phyloP scores from a whole-genome alignment of 2,329 filamentous ascomycete species.

The Ascomycota sp. region DNA sequence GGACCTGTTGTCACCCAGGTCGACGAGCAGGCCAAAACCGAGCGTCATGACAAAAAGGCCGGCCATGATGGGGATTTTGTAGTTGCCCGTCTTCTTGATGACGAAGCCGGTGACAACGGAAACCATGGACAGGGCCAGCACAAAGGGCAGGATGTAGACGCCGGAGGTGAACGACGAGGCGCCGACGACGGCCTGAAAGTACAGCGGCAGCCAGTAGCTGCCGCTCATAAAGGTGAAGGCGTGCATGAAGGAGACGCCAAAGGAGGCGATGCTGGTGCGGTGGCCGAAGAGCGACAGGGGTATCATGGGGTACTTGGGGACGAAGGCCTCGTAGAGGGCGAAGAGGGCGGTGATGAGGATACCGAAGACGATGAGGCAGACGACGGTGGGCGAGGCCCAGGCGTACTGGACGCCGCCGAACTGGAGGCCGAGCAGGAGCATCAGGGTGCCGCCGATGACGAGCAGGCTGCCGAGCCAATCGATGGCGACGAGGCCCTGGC shows the following conservation, averaged over 20 bases:
- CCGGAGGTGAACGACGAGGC: constrained; percentile 51
- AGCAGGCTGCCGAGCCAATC: constrained; percentile 35
- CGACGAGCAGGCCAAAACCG: constrained; percentile 43
- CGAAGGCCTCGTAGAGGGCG: constrained; percentile 48
- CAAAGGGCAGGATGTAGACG: constrained; percentile 53
- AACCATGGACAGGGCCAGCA: constrained; percentile 42
- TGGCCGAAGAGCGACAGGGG: constrained; percentile 50
- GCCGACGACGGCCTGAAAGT: constrained; percentile 60
- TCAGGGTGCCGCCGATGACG: constrained; percentile 59
- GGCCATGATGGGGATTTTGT: constrained; percentile 36
- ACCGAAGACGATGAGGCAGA: constrained; percentile 63
- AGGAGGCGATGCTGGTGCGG: constrained; percentile 42
- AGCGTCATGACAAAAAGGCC: constrained; percentile 40
- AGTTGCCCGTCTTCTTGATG: constrained; percentile 45
- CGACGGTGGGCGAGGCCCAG: constrained; percentile 54
- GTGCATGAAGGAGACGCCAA: constrained; percentile 50
- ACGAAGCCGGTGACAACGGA: constrained; percentile 36
- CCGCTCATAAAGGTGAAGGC: constrained; percentile 59
- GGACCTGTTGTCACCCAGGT: constrained; percentile 34
- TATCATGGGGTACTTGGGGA: constrained; percentile 61
- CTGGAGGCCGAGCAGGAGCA: constrained; percentile 72
- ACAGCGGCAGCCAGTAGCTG: constrained; percentile 66
- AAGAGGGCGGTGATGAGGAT: constrained; percentile 43
- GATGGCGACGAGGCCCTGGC: constrained; percentile 40
- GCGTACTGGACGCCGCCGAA: constrained; percentile 60